A percentile compares a stretch with the other conserved stretches of the same genome.
phyloP scores from a whole-genome alignment of 2,329 filamentous ascomycete species.

The Beauveria rudraprayagi region DNA sequence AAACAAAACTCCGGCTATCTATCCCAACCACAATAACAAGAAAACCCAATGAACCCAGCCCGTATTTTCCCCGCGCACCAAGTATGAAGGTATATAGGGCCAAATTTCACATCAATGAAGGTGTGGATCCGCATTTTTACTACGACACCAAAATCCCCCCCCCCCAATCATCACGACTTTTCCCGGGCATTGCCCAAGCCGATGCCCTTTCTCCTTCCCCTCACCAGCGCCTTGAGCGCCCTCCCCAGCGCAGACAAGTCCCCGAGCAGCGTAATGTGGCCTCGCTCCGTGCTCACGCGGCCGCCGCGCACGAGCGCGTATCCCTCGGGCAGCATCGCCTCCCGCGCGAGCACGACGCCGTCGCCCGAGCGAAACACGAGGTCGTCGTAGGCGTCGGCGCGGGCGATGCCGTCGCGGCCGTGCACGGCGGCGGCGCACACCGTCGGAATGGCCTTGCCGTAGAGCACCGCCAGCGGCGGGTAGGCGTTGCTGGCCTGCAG shows the following conservation, averaged over 20 bases:
- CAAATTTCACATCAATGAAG: no score
- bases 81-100: no score
- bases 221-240: conserved; percentile 60
- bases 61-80: background rate
- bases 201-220: conserved; percentile 63
- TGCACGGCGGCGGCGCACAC: conserved; percentile 73
- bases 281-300: conserved; percentile 69
- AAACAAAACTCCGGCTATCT: no score
- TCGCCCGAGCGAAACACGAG: conserved; percentile 81
- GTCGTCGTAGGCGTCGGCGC: conserved; percentile 74
- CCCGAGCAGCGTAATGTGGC: conserved; percentile 80
- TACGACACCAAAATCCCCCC: no score
- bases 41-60: no score
- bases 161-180: background rate
- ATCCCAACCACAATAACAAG: no score
- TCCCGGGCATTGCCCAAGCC: conserved; percentile 38
- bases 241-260: conserved; percentile 74
- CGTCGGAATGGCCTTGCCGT: conserved; percentile 79
- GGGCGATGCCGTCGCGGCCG: conserved; percentile 64
- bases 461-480: conserved; percentile 74
- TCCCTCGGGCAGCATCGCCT: conserved; percentile 76
- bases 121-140: no score
- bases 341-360: conserved; percentile 77
- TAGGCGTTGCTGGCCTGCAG: conserved; percentile 64
- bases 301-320: conserved; percentile 69